Percentiles rank a stretch among this genome's conserved stretches.
Conservation (phyloP, 352 stramenopile genomes). For the Peronosclerospora sorghi region DNA sequence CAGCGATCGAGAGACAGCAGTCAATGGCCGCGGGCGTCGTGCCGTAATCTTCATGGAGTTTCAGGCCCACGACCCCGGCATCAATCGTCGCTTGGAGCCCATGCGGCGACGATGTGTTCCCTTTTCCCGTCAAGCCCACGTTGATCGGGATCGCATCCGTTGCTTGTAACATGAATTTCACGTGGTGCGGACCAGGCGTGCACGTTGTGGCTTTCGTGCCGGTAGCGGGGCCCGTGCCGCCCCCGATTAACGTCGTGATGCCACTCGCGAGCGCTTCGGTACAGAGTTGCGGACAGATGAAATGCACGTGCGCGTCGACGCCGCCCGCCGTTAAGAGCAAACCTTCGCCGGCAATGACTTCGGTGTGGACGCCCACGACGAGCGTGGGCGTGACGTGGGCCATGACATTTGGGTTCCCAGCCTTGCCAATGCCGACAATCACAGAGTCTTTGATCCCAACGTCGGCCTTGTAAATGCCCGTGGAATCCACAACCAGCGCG, state of each 20-base stretch:
- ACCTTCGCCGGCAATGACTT: constrained; percentile 94
- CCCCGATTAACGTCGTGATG: constrained; percentile 88
- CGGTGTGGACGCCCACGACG: constrained; percentile 86
- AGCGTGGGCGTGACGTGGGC: constrained; percentile 81
- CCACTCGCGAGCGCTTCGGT: constrained; percentile 89
- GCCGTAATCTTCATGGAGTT: constrained; percentile 97
- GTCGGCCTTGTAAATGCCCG: constrained; percentile 93
- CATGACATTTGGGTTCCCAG: constrained; percentile 96
- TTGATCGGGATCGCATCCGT: constrained; percentile 91
- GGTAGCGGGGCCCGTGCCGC: constrained; percentile 85
- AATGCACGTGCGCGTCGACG: constrained; percentile 95
- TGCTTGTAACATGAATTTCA: constrained; percentile 93
- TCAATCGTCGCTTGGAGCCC: constrained; percentile 87
- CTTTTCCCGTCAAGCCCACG: constrained; percentile 96
- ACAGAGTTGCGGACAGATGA: constrained; percentile 92
- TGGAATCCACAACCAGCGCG: constrained; percentile 91
- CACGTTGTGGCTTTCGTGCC: constrained; percentile 96
- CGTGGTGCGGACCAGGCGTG: constrained; percentile 88
- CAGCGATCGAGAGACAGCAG: constrained; percentile 84
- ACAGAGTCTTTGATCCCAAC: constrained; percentile 90
- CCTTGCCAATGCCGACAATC: constrained; percentile 94
- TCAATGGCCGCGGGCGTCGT: constrained; percentile 94
- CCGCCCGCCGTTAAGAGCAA: constrained; percentile 93
- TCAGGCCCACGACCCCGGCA: constrained; percentile 89
- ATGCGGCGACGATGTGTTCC: constrained; percentile 84